Conservation (phyloP, 148 eudicot species). For the Salicornia ramosissima region DNA sequence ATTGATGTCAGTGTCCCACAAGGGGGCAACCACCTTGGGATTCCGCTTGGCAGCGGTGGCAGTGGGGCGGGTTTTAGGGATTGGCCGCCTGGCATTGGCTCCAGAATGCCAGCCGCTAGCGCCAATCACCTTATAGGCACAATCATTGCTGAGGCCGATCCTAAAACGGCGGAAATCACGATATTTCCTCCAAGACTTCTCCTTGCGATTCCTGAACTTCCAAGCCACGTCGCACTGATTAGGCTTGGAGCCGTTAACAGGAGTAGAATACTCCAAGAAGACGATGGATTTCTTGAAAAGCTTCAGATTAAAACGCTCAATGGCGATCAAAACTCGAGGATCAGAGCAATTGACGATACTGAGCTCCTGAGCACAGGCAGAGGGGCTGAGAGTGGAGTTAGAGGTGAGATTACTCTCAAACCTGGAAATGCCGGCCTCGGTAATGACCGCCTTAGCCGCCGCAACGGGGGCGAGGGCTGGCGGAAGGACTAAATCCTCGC, state of each 20-base stretch:
- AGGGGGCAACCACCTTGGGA: conserved; percentile 29
- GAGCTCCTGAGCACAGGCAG: conserved; percentile 40
- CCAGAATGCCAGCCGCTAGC: conserved; percentile 95
- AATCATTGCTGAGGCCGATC: conserved; percentile 60
- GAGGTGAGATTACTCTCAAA: conserved; percentile 39
- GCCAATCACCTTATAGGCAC: conserved; percentile 51
- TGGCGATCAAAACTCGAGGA: conserved; percentile 58
- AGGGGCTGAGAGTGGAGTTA: conserved; percentile 29
- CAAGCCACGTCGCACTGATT: conserved; percentile 87
- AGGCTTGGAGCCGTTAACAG: conserved; percentile 64
- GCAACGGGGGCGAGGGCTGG: conserved; percentile 31
- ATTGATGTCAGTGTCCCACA: conserved; percentile 66
- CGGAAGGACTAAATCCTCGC: conserved; percentile 58
- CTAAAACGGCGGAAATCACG: conserved; percentile 85
- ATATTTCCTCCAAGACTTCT: conserved; percentile 85
- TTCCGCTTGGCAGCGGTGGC: conserved; percentile 24
- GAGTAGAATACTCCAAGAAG: conserved; percentile 60
- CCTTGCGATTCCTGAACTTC: conserved; percentile 84
- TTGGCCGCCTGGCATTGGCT: conserved; percentile 70
- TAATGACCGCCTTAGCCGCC: conserved; percentile 29
- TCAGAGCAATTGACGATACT: conserved; percentile 70
- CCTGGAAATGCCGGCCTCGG: conserved; percentile 45
- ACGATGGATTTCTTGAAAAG: conserved; percentile 62
- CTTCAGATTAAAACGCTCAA: conserved; percentile 71
- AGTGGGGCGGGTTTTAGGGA: too few relatives aligned